Evolutionary conservation across 805 yeast species (phyloP).

Genomic region (Millerozyma acaciae): DNA sequence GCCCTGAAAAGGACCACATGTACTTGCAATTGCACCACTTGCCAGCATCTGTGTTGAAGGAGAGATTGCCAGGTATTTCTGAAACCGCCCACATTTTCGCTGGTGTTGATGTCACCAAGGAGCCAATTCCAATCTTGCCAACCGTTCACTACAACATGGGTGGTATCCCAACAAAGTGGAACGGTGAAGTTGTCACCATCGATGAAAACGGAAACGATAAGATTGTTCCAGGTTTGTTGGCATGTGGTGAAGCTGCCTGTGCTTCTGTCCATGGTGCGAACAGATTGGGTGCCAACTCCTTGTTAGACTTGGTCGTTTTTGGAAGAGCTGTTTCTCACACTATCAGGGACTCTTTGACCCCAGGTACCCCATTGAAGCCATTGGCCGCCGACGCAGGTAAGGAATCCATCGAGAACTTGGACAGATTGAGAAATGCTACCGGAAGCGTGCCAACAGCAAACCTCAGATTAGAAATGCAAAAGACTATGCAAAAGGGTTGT

Average conservation of each 20-base stretch:
- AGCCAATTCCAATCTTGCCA: slow-evolving; percentile 96
- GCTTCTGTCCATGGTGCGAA: slow-evolving; percentile 99
- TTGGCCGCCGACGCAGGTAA: slow-evolving; percentile 83
- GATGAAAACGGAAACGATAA: slow-evolving; percentile 86
- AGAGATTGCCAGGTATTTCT: slow-evolving; percentile 98
- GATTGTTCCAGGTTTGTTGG: slow-evolving; percentile 87
- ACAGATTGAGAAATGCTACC: slow-evolving; percentile 75
- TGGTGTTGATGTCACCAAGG: slow-evolving; percentile 98
- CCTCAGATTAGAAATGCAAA: slow-evolving; percentile 90
- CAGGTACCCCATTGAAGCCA: slow-evolving; percentile 82
- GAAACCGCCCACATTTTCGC: slow-evolving; percentile 98
- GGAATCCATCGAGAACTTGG: slow-evolving; percentile 86
- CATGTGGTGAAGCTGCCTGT: slow-evolving; percentile 99
- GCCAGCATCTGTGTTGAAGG: slow-evolving; percentile 86
- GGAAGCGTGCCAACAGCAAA: slow-evolving; percentile 84
- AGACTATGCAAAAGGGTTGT: slow-evolving; percentile 92
- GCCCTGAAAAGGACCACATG: slow-evolving; percentile 93
- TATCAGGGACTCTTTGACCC: slow-evolving; percentile 76
- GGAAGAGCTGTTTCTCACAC: slow-evolving; percentile 98
- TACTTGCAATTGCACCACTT: slow-evolving; percentile 88
- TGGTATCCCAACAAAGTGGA: slow-evolving; percentile 97
- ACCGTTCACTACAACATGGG: slow-evolving; percentile 99
- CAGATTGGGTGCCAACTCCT: slow-evolving; percentile 97
- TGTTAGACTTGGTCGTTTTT: slow-evolving; percentile 92
- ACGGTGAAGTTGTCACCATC: slow-evolving; percentile 86